phyloP scores from a whole-genome alignment of 495 filamentous ascomycete species.

The Aspergillus biplanus region DNA sequence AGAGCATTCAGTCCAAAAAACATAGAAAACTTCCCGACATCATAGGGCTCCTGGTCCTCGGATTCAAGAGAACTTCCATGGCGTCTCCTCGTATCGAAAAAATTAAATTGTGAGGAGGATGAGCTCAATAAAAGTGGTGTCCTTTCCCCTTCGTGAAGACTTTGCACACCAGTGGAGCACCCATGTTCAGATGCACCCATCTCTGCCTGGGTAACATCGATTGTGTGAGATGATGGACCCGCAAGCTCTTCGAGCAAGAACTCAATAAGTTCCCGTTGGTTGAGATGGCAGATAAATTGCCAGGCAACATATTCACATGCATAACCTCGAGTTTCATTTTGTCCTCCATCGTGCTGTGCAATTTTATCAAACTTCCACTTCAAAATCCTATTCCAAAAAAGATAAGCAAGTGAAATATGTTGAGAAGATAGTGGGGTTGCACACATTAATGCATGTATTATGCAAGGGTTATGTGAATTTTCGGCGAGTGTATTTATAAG shows the following conservation, averaged over 20 bases:
- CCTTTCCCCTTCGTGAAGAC: slow-evolving; percentile 25
- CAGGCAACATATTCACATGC: slow-evolving; percentile 94
- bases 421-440: slow-evolving; percentile 24
- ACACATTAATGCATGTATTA: slow-evolving; percentile 80
- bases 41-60: slow-evolving; percentile 16
- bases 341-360: slow-evolving; percentile 66
- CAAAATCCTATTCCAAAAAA: slow-evolving; percentile 59
- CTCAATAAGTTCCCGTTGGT: slow-evolving; percentile 80
- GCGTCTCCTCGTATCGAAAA: slow-evolving; percentile 26
- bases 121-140: slow-evolving; percentile 38
- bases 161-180: slow-evolving; percentile 12
- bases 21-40: slow-evolving; percentile 61
- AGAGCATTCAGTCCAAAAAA: slow-evolving; percentile 83
- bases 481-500: slow-evolving; percentile 68
- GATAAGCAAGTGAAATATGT: slow-evolving; percentile 7
- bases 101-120: slow-evolving; percentile 31
- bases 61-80: slow-evolving; percentile 19
- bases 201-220: slow-evolving; percentile 31
- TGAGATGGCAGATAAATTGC: slow-evolving; percentile 79
- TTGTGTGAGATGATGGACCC: slow-evolving; percentile 22
- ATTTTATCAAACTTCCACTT: slow-evolving; percentile 72
- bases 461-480: slow-evolving; percentile 69
- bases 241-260: slow-evolving; percentile 81
- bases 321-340: slow-evolving; percentile 76
- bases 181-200: slow-evolving; percentile 27